Percentiles rank a stretch among this genome's conserved stretches.
Evolutionary conservation across 2,329 filamentous ascomycete species (phyloP).

Genomic region (Colletotrichum sp.): DNA sequence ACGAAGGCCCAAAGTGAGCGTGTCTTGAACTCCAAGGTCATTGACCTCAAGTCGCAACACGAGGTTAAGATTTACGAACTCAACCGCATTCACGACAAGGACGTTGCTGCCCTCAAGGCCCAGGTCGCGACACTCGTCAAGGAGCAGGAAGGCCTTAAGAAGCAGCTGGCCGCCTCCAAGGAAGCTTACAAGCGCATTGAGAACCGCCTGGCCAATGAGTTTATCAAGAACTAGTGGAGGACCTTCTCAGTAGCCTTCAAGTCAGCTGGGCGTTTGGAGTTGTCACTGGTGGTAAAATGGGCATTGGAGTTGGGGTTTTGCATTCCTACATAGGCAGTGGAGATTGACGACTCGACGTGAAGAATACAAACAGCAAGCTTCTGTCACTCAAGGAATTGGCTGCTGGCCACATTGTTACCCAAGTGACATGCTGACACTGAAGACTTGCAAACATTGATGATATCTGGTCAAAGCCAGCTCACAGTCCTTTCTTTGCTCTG

Average conservation of each 20-base stretch:
- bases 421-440: background rate
- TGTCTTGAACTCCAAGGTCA: background rate
- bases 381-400: background rate
- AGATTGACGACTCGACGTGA: fast-evolving
- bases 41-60: background rate
- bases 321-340: background rate
- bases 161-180: background rate
- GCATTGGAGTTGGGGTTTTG: background rate
- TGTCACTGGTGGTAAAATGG: background rate
- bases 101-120: fast-evolving
- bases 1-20: background rate
- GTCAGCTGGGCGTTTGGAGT: background rate
- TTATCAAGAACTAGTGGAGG: background rate
- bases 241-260: background rate
- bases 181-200: background rate
- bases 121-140: background rate
- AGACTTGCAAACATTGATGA: background rate
- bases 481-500: background rate
- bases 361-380: background rate
- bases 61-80: background rate
- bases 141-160: background rate
- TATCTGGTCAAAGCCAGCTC: background rate
- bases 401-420: background rate
- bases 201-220: background rate
- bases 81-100: background rate